Percentiles rank a stretch among this genome's conserved stretches.
These are phyloP conservation scores for Zygotorulaspora florentina DNA, from an alignment of 805 yeast genomes.

Conservation along the genomic window DNA sequence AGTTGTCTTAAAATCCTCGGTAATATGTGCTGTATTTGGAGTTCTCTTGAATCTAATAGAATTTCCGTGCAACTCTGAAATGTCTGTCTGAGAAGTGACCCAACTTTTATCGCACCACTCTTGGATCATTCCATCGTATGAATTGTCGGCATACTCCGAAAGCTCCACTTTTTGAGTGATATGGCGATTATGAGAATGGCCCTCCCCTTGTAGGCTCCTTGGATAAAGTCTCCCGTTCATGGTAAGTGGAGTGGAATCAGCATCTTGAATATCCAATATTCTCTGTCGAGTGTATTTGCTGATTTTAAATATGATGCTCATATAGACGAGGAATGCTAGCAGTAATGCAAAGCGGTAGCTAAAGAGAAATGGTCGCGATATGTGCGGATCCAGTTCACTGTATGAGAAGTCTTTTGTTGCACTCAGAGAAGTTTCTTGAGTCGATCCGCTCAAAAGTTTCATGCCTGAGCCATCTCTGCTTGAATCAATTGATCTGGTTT, in stretches of 20 bases:
- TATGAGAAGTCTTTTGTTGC: background rate
- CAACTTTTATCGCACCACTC: background rate
- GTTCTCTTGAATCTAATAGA: constrained; percentile 4
- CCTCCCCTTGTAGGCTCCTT: background rate
- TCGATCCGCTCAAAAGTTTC: background rate
- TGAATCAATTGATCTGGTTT: background rate
- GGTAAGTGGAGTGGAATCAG: background rate
- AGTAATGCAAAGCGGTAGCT: background rate
- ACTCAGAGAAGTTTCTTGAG: background rate
- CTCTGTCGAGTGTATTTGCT: background rate
- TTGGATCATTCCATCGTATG: background rate
- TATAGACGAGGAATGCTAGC: background rate
- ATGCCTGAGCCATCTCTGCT: background rate
- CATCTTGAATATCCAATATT: background rate
- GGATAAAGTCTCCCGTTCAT: background rate
- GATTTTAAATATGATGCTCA: background rate
- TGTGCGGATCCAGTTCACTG: background rate
- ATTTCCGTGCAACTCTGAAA: constrained; percentile 1
- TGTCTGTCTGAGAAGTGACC: background rate
- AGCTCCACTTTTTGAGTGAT: background rate
- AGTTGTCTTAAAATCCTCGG: constrained; percentile 3
- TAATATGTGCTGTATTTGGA: constrained; percentile 4
- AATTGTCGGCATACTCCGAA: background rate
- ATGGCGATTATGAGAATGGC: no score
- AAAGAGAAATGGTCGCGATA: background rate